Evolutionary conservation across 176 grass and related monocot genomes (phyloP), one percentile per base, ranked within the genome.

Genomic region (Carex littledalei): DNA sequence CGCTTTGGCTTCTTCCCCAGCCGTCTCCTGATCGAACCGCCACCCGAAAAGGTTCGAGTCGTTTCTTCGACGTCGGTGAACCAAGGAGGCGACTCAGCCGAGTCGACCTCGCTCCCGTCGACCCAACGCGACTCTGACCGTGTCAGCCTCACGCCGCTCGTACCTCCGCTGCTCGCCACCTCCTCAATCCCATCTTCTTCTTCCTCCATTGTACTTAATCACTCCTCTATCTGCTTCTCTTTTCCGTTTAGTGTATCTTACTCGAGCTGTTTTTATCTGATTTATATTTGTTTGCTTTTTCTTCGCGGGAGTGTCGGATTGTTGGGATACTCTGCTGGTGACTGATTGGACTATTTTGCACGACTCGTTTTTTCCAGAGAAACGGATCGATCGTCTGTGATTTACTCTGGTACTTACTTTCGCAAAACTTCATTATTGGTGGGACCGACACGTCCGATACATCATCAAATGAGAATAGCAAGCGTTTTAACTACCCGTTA

Each of bases 51-150:
- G 32, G 32, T 8, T 66, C 63, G 39, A 60, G 5, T 22, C 8
- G 75, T 35, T 11, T 66, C 66, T 1, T 9, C 16, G 14, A 79
- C 81, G 22, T 92, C 93, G 14, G 74, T 87, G 68, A 92, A 68
- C 65, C 88, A 85, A 58, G 67, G 86, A 78, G 86, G 70, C 61
- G 92, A 87, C 91, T 94, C 91, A 66, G 87, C 86, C 17, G 94
- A 95, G 89, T 95, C 95, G 67, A 98, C 89, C 93, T 98, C 95
- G 86, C 95, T 94, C 68, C 89, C 95, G 81, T 98, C 88, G 64
- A 98, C 95, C 95, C 95, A 98, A 67, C 91, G 84, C 83, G 89
- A 78, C 56, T 88, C 81, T 5, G 67, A 58, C 78, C 65, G 17
- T 6, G 6, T 10, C 16, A 56, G 11, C 69, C 69, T 20, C 6